phyloP scores from a whole-genome alignment of 257 asterid genomes.

The Penstemon newberryi region DNA sequence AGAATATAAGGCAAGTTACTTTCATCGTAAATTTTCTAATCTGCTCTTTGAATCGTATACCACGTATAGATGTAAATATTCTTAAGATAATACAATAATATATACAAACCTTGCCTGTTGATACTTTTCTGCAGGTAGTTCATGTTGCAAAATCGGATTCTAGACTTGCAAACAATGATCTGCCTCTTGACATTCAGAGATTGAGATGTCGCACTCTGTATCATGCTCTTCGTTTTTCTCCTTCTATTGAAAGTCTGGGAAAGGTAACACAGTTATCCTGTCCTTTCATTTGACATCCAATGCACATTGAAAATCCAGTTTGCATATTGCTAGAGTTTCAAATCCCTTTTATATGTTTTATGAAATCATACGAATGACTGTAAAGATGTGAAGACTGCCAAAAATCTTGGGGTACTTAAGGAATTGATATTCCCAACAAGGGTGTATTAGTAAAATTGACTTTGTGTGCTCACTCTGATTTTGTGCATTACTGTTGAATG shows the following conservation, averaged over 20 bases:
- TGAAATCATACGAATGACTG: constrained; percentile 3
- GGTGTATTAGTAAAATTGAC: constrained; percentile 7
- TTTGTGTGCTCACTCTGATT: constrained; percentile 10
- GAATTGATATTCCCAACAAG: constrained; percentile 4
- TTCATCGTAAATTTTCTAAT: constrained; percentile 17
- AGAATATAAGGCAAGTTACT: constrained; percentile 67
- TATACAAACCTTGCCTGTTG: constrained; percentile 15
- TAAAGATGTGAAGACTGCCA: constrained; percentile 9
- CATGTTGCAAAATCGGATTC: constrained; percentile 96
- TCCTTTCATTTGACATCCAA: constrained; percentile 22
- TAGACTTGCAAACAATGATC: constrained; percentile 93
- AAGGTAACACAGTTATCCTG: constrained; percentile 50
- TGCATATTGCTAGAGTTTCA: constrained; percentile 1
- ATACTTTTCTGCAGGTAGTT: constrained; percentile 58
- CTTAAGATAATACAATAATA: neutral
- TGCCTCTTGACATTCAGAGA: constrained; percentile 92
- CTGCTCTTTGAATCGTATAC: constrained; percentile 1
- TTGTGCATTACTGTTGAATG: constrained; percentile 24
- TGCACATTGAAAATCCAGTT: constrained; percentile 25
- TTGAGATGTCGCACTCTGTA: constrained; percentile 95
- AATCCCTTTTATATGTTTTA: constrained; percentile 1
- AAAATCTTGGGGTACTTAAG: constrained; percentile 13
- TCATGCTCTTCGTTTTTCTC: constrained; percentile 79
- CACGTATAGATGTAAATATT: neutral
- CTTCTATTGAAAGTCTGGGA: constrained; percentile 78